These are phyloP conservation scores for Candida sanyaensis DNA, from an alignment of 1,139 yeast species.

Conservation along the genomic window DNA sequence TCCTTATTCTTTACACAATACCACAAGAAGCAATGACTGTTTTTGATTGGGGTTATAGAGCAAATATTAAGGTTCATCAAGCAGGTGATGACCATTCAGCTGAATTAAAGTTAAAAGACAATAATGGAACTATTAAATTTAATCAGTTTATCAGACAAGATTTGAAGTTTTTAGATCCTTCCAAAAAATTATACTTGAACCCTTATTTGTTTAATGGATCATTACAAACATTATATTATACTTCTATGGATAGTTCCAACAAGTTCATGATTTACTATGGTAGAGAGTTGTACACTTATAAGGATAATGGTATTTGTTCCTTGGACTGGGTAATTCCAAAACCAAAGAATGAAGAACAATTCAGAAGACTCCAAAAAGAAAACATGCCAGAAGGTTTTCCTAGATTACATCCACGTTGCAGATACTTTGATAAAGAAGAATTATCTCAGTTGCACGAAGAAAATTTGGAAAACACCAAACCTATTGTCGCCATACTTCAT, in stretches of 20 bases:
- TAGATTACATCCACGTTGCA: conserved; percentile 72
- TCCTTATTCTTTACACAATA: background rate
- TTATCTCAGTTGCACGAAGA: conserved; percentile 27
- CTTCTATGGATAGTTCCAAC: conserved; percentile 54
- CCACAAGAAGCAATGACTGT: conserved; percentile 13
- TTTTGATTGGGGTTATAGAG: conserved; percentile 42
- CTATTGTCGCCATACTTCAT: conserved; percentile 72
- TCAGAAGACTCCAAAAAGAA: conserved; percentile 49
- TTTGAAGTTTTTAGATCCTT: conserved; percentile 28
- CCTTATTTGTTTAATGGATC: conserved; percentile 73
- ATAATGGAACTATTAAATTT: conserved; percentile 18
- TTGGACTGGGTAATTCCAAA: conserved; percentile 70
- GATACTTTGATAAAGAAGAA: conserved; percentile 58
- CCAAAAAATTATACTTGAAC: conserved; percentile 51
- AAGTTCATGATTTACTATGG: conserved; percentile 70
- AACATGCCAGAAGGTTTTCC: conserved; percentile 73
- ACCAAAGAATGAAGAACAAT: conserved; percentile 49
- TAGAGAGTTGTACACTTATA: conserved; percentile 62
- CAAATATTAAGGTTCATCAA: conserved; percentile 32
- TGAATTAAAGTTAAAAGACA: conserved; percentile 18
- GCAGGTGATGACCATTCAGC: conserved; percentile 20
- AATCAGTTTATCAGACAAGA: conserved; percentile 23
- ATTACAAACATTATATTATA: conserved; percentile 71
- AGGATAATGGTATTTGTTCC: conserved; percentile 70
- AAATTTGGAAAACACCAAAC: conserved; percentile 39